Evolutionary conservation across 169 alveolate genomes (phyloP), one percentile per base, ranked within the genome.

Genomic region (Plasmodium fragile): DNA sequence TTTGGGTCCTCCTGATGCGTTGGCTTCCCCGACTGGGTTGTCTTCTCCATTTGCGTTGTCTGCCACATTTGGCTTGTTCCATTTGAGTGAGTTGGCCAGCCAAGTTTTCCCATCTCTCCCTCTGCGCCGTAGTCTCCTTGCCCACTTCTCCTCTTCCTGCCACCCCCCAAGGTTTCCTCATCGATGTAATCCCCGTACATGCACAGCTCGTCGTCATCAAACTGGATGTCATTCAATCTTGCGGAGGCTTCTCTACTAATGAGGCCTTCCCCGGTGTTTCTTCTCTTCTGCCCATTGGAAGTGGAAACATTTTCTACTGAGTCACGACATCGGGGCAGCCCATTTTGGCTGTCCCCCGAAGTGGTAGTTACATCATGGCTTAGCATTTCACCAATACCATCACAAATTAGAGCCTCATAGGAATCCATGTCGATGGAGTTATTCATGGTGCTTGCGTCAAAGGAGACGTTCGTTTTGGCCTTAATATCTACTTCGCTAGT

Each of bases 101-200:
- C n/a, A 65, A 65, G 30, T 65, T 65, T 36, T 0, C 11, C 36
- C 30, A 28, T 22, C n/a, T 83, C 53, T 5, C 16, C 52, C 10
- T 39, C 45, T 0, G 16, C 75, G 8, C 22, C 75, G 13, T 8
- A 41, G 4, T 83, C 75, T 18, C 28, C 49, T 36, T 39, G 30
- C 22, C 43, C 83, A 10, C 28, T 71, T 83, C 71, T 83, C 81
- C 65, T 72, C 28, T 45, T 70, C 43, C 49, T 41, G n/a, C 5
- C 43, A 18, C 22, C 16, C 70, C 41, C 91, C 70, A 4, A 4
- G 28, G 25, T 59, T 25, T 83, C 92, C 45, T 70, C 92, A 70
- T 39, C 41, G 73, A 83, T 83, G 39, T 83, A 83, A 18, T 83
- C 92, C 43, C 92, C 92, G 52, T 83, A 83, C 92, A 83, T 83